Conservation (phyloP, 2,329 filamentous ascomycete species). For the Trichoderma asperellum region DNA sequence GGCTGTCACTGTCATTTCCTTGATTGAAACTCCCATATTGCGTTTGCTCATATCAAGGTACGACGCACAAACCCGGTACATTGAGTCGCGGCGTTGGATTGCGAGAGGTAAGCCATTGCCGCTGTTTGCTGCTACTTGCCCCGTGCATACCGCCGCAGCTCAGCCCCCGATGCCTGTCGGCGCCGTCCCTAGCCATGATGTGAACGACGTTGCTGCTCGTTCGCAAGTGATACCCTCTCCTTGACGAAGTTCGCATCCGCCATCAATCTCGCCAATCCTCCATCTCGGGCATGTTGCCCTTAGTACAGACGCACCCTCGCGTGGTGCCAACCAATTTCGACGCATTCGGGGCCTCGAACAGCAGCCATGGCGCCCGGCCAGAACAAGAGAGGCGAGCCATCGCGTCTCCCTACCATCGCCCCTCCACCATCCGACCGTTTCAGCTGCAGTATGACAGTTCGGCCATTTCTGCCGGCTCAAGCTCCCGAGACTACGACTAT, state of each 20-base stretch:
- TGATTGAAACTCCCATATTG: slow-evolving; percentile 21
- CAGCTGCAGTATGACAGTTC: slow-evolving; percentile 35
- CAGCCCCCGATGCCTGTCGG: slow-evolving; percentile 48
- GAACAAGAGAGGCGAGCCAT: slow-evolving; percentile 37
- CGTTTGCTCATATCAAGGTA: slow-evolving; percentile 17
- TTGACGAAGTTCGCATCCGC: slow-evolving; percentile 34
- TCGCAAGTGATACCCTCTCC: slow-evolving; percentile 37
- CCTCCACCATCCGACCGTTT: slow-evolving; percentile 42
- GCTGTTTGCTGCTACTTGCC: slow-evolving; percentile 34
- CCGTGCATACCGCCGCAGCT: slow-evolving; percentile 33
- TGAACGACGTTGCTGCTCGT: slow-evolving; percentile 44
- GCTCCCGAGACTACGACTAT: slow-evolving; percentile 61
- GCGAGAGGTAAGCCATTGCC: slow-evolving; percentile 15
- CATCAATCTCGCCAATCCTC: slow-evolving; percentile 17
- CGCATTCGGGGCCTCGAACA: slow-evolving; percentile 36
- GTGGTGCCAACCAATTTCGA: slow-evolving; percentile 52
- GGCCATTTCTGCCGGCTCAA: slow-evolving; percentile 30
- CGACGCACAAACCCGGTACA: slow-evolving; percentile 21
- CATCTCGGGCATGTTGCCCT: slow-evolving; percentile 51
- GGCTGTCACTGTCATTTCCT: slow-evolving; percentile 22
- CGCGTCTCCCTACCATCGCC: slow-evolving; percentile 34
- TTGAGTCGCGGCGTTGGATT: slow-evolving; percentile 14
- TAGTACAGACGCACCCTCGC: slow-evolving; percentile 56
- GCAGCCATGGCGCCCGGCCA: slow-evolving; percentile 31
- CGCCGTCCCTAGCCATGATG: slow-evolving; percentile 46